Evolutionary conservation across 2,329 filamentous ascomycete genomes (phyloP), one percentile per base, ranked within the genome.

Genomic region (Lachnellula suecica): DNA sequence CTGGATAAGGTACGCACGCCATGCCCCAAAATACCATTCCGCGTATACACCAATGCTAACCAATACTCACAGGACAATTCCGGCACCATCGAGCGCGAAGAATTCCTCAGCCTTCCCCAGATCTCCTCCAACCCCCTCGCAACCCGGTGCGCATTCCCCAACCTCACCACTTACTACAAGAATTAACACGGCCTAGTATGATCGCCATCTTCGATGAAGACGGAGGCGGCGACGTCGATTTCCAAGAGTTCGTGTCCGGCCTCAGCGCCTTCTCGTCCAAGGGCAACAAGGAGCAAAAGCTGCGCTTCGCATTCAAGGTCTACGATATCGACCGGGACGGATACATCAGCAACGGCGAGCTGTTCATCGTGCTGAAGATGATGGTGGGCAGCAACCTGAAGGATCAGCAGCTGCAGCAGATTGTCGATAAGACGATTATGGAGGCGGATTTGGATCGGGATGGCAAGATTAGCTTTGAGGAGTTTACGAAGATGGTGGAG

Each of bases 381-480:
- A 99, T 99, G 94, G 94, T 99, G 47, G 94, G 94, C 54, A 97
- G 89, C 77, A 99, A 99, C 73, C 77, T 99, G 68, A 99, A 99
- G 81, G 94, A 99, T 72, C 91, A 97, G 74, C 94, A 99, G 76
- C 76, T 99, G 70, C 94, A 99, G 77, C 94, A 93, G 83, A 99
- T 99, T 70, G 94, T 99, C 63, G 94, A 99, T 78, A 99, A 99
- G 84, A 99, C 94, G 54, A 97, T 99, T 71, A 97, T 97, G 94
- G 94, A 99, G 77, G 94, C 94, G 44, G 94, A 99, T 73, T 81
- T 92, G 63, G 94, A 99, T 73, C 85, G 86, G 56, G 94, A 99
- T 71, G 94, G 94, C 67, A 96, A 95, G 81, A 97, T 99, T 72
- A 96, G 91, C 78, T 99, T 99, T 67, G 91, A 97, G 74, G 94